Evolutionary conservation across 352 stramenopile species (phyloP).

Genomic region (Thalassiosira sp.): DNA sequence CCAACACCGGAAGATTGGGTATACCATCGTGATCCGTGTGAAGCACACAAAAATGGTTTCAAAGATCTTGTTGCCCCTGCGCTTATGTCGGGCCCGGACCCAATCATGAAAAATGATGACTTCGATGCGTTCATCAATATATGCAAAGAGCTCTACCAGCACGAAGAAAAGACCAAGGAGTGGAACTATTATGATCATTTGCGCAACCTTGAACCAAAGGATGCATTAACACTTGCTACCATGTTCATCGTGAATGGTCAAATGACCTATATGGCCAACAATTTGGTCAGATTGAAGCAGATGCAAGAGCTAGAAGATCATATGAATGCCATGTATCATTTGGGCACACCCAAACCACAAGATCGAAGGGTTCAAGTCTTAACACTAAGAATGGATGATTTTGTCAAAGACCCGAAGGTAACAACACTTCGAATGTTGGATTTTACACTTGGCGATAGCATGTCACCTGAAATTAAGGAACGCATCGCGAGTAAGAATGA

Average conservation of each 20-base stretch:
- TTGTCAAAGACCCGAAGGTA: neutral
- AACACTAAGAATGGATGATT: conserved; percentile 39
- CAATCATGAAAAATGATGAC: conserved; percentile 11
- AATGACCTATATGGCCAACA: conserved; percentile 28
- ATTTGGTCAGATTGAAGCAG: conserved; percentile 18
- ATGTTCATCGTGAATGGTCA: conserved; percentile 12
- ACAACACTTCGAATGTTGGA: conserved; percentile 20
- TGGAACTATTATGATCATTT: conserved; percentile 12
- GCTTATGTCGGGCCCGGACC: too few relatives aligned
- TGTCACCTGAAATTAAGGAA: conserved; percentile 12
- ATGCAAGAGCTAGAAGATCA: conserved; percentile 5
- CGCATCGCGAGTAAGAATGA: conserved; percentile 30
- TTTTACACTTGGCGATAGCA: conserved; percentile 12
- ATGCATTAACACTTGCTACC: conserved; percentile 17
- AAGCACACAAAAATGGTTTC: neutral
- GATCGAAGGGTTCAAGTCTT: conserved; percentile 35
- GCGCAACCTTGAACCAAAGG: conserved; percentile 9
- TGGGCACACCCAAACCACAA: neutral
- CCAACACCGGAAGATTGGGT: neutral
- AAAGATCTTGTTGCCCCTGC: too few relatives aligned
- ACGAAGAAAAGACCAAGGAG: neutral
- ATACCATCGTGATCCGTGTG: neutral
- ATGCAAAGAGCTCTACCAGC: neutral
- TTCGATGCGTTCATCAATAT: conserved; percentile 6
- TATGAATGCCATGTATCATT: neutral